phyloP scores from a whole-genome alignment of 2,329 filamentous ascomycete genomes.

The Peltaster fructicola region DNA sequence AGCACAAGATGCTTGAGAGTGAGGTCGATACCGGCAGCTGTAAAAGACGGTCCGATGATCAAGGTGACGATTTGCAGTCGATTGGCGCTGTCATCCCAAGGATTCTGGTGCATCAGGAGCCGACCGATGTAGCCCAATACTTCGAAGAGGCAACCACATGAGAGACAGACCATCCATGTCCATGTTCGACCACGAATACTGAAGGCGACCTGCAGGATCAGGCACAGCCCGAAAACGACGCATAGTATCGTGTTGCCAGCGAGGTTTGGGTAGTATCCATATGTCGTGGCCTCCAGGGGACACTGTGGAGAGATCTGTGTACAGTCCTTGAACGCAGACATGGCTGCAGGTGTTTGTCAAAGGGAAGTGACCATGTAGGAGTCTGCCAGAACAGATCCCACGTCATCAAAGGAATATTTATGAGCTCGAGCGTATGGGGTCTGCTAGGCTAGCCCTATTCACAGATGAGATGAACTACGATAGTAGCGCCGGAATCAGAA shows the following conservation, averaged over 20 bases:
- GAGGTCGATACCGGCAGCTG: slow-evolving; percentile 30
- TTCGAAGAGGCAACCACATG: slow-evolving; percentile 28
- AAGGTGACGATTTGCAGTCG: slow-evolving; percentile 34
- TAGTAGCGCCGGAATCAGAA: too few species aligned
- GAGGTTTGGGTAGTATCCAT: slow-evolving; percentile 23
- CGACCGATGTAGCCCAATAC: slow-evolving; percentile 37
- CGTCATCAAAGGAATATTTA: too few species aligned
- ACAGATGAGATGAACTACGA: too few species aligned
- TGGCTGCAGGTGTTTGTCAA: slow-evolving; percentile 1
- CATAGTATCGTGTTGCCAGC: slow-evolving; percentile 23
- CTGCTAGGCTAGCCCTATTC: too few species aligned
- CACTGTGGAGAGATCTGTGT: slow-evolving; percentile 15
- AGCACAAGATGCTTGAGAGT: slow-evolving; percentile 30
- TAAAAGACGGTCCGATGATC: slow-evolving; percentile 33
- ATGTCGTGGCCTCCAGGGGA: slow-evolving; percentile 21
- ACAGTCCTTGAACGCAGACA: slow-evolving; percentile 9
- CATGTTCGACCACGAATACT: slow-evolving; percentile 19
- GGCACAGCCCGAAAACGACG: slow-evolving; percentile 18
- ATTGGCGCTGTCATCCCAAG: slow-evolving; percentile 31
- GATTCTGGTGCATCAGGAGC: slow-evolving; percentile 34
- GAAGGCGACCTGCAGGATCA: slow-evolving; percentile 19
- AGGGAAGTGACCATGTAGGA: too few species aligned
- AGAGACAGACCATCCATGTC: slow-evolving; percentile 24
- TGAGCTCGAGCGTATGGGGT: too few species aligned
- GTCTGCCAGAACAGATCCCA: too few species aligned